Evolutionary conservation across 129 eudicot genomes (phyloP).

Genomic region (carrot (Daucus carota)): DH1_v3.0 NC_030384.2:42399001-42399500

Average conservation of each 20-base stretch:
- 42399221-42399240: not conserved
- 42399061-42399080: conserved; percentile 75
- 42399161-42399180: conserved; percentile 2
- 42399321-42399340: not conserved
- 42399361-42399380: not conserved
- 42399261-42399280: not conserved
- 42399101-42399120: conserved; percentile 42
- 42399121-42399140: not conserved
- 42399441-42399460: not conserved
- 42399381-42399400: not conserved
- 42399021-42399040: conserved; percentile 80
- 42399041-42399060: conserved; percentile 85
- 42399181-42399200: not conserved
- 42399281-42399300: not conserved
- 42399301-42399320: not conserved
- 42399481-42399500: not conserved
- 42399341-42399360: not conserved
- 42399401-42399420: not conserved
- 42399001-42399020: conserved; percentile 94
- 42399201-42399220: not conserved
- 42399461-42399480: not conserved
- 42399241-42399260: not conserved
- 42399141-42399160: not conserved
- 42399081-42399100: conserved; percentile 58
- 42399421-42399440: not conserved